Conservation (phyloP, 2,329 filamentous ascomycete genomes). For the Verticillium klebahnii region DNA sequence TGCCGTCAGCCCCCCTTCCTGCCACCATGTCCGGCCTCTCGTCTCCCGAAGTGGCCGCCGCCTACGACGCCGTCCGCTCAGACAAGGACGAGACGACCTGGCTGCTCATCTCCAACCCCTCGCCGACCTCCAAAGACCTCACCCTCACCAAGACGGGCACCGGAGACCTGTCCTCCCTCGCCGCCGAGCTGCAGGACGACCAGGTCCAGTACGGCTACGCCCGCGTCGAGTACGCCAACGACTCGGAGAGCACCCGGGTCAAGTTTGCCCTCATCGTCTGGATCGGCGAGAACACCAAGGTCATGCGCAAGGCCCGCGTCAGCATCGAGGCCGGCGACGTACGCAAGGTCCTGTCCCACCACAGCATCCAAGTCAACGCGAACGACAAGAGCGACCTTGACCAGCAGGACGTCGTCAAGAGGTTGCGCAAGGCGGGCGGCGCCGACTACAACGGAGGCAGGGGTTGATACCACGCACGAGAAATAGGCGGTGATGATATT, state of each 20-base stretch:
- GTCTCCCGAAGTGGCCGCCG: constrained; percentile 54
- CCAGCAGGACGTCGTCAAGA: constrained; percentile 55
- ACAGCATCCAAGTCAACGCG: constrained; percentile 61
- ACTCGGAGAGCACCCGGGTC: constrained; percentile 62
- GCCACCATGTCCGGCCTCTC: constrained; percentile 50
- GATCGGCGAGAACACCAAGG: constrained; percentile 60
- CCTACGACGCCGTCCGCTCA: constrained; percentile 63
- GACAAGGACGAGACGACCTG: constrained; percentile 64
- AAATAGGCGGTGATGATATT: too few relatives aligned
- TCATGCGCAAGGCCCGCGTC: constrained; percentile 67
- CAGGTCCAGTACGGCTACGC: constrained; percentile 65
- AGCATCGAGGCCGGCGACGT: constrained; percentile 63
- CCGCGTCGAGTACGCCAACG: constrained; percentile 65
- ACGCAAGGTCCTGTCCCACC: constrained; percentile 58
- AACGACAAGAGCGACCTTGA: constrained; percentile 56
- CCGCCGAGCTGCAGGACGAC: constrained; percentile 47
- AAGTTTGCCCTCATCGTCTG: constrained; percentile 66
- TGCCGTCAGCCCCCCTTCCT: constrained; percentile 1
- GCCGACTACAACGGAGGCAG: constrained; percentile 67
- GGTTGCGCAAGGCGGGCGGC: constrained; percentile 61
- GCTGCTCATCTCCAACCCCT: constrained; percentile 60
- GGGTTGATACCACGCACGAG: constrained; percentile 30
- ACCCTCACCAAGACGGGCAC: constrained; percentile 51
- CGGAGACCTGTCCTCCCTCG: constrained; percentile 57
- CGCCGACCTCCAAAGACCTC: constrained; percentile 51